Conservation (phyloP, 805 yeast species). For the Suhomyces xylopsoci region DNA sequence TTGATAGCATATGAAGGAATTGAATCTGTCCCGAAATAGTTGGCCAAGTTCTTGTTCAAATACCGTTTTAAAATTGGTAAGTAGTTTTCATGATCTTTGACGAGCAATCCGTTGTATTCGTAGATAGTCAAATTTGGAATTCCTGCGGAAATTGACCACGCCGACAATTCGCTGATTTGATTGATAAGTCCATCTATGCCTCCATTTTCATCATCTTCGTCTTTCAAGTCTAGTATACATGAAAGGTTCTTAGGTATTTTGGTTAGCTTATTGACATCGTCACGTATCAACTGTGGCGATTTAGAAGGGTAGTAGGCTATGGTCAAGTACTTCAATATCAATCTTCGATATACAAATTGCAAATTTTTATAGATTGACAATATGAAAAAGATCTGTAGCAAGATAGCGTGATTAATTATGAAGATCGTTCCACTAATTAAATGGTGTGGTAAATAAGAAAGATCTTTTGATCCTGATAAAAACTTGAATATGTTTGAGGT, state of each 20-base stretch:
- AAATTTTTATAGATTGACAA: conserved; percentile 55
- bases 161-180: conserved; percentile 70
- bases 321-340: conserved; percentile 55
- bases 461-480: neutral
- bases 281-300: conserved; percentile 82
- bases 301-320: conserved; percentile 61
- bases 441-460: neutral
- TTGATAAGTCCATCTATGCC: conserved; percentile 79
- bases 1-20: conserved; percentile 61
- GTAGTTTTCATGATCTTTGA: conserved; percentile 39
- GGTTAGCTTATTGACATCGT: conserved; percentile 67
- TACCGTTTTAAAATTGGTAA: conserved; percentile 54
- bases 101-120: conserved; percentile 68
- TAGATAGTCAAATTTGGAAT: conserved; percentile 67
- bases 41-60: conserved; percentile 55
- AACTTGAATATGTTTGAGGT: neutral
- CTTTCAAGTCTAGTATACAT: conserved; percentile 67
- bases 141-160: conserved; percentile 93
- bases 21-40: conserved; percentile 70
- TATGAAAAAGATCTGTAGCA: conserved; percentile 51
- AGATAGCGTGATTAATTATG: conserved; percentile 34
- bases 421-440: neutral
- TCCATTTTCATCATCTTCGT: conserved; percentile 83
- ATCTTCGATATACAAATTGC: conserved; percentile 50
- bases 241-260: conserved; percentile 80